Conservation (phyloP, 768 basidiomycete genomes). For the Rhodosporidiobolus sp. region DNA sequence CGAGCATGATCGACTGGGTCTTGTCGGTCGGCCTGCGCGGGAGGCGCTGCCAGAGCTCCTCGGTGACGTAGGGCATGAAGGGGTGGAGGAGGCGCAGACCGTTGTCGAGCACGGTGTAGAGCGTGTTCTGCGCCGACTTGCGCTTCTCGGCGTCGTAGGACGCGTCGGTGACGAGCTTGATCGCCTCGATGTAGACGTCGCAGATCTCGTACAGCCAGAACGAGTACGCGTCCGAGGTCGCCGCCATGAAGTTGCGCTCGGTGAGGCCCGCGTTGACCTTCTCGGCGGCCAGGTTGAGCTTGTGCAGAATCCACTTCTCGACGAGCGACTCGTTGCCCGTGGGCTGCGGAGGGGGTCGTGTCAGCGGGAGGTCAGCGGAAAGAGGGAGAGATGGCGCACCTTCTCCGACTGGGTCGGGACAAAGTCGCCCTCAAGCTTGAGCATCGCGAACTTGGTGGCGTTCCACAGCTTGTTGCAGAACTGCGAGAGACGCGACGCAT, state of each 20-base stretch:
- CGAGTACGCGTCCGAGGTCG: slow-evolving; percentile 77
- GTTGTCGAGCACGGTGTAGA: slow-evolving; percentile 89
- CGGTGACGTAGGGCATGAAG: slow-evolving; percentile 98
- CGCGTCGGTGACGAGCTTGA: slow-evolving; percentile 94
- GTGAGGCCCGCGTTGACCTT: slow-evolving; percentile 72
- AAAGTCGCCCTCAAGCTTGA: slow-evolving; percentile 83
- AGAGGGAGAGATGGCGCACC: slow-evolving; percentile 52
- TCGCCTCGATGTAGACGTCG: slow-evolving; percentile 98
- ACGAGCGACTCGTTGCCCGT: slow-evolving; percentile 87
- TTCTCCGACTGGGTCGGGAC: slow-evolving; percentile 67
- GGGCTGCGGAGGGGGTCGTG: slow-evolving; percentile 54
- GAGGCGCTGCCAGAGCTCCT: slow-evolving; percentile 96
- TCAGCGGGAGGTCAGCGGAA: not conserved
- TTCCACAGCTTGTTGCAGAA: slow-evolving; percentile 99
- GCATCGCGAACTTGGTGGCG: slow-evolving; percentile 98
- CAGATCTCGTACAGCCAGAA: slow-evolving; percentile 99
- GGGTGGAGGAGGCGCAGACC: slow-evolving; percentile 89
- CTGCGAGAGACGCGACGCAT: too few relatives aligned
- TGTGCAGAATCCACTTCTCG: slow-evolving; percentile 92
- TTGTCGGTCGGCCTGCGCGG: slow-evolving; percentile 77
- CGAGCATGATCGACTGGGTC: slow-evolving; percentile 84
- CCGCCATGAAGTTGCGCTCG: slow-evolving; percentile 87
- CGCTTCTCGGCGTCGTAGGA: slow-evolving; percentile 59
- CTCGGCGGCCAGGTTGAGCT: slow-evolving; percentile 73
- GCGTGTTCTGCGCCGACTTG: slow-evolving; percentile 85